Base-by-base conservation (phyloP, 2,329 filamentous ascomycete genomes). In the Hansfordia pulvinata region DNA sequence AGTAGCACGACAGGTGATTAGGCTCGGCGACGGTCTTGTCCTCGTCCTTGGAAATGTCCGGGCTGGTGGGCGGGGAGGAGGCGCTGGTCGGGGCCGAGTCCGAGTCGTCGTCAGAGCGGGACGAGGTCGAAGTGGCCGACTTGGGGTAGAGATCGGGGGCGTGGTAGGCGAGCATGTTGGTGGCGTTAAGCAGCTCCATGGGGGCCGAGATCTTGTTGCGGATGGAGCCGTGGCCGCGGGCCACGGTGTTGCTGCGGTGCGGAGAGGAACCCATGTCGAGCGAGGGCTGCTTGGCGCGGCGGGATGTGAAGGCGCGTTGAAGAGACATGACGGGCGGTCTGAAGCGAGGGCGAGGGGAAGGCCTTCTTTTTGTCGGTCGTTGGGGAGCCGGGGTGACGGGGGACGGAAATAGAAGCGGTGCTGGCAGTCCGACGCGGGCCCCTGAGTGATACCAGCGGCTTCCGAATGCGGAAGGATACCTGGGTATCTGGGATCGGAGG, bases 131-230 rank as follows among this genome's bases (percentile, higher is more conserved):
- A n/a, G 47, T 41, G n/a, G 62, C 55, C 3, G 67, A 60, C 16
- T 45, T 42, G 37, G 49, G 44, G 45, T 64, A 58, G 13, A 94
- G 75, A 47, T 94, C 80, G 26, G 88, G 88, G 8, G 90, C 86
- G 47, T 88, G 88, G 65, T 93, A 93, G 6, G 84, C 85, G 29
- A 94, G 76, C 69, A 92, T 84, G 54, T 96, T 98, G 40, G 90
- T 96, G 5, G 88, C 93, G 32, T 90, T 92, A 25, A 94, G 63
- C 35, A 98, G 67, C 52, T 85, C 76, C 28, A 93, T 67, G 1
- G 90, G 90, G 3, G 67, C 72, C 2, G 90, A 98, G 48, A 98
- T 98, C 59, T 85, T 76, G 48, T 65, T 52, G 32, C 77, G 69
- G 38, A 74, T 58, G 28, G 44, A 62, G 52, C 46, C 54, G 36